Conservation (phyloP, 441 rosid species). For the Codiaeum variegatum region DNA sequence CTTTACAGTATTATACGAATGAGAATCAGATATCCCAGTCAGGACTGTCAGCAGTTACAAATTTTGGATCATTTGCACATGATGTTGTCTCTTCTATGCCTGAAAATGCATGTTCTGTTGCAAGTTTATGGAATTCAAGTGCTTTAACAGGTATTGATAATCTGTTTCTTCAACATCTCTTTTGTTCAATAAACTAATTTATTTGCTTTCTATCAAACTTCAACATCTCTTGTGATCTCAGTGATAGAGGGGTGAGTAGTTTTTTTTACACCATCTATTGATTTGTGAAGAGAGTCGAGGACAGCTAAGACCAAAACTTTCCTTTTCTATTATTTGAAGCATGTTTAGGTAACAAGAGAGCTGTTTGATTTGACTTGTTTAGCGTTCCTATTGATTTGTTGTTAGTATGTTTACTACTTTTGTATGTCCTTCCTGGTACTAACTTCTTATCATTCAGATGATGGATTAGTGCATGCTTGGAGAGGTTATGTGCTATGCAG, state of each 20-base stretch:
- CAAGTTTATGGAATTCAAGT: constrained; percentile 32
- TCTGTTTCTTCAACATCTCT: constrained; percentile 13
- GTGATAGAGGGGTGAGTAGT: constrained; percentile 41
- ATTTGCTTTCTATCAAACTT: neutral
- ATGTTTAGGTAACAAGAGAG: neutral
- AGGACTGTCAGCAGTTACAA: constrained; percentile 35
- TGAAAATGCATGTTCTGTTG: constrained; percentile 17
- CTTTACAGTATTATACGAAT: constrained; percentile 79
- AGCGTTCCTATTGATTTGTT: neutral
- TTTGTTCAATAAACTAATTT: constrained; percentile 6
- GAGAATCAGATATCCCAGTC: constrained; percentile 72
- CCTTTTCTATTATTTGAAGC: neutral
- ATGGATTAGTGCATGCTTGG: neutral
- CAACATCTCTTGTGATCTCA: constrained; percentile 15
- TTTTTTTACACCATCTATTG: constrained; percentile 5
- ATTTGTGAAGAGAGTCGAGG: neutral
- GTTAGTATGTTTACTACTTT: neutral
- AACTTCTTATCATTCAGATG: neutral
- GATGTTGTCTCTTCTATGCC: constrained; percentile 31
- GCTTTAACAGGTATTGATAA: constrained; percentile 32
- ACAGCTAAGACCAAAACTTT: neutral
- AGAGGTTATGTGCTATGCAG: neutral
- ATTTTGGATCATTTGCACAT: constrained; percentile 30
- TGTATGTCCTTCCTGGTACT: neutral
- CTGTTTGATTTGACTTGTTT: neutral